Conservation (phyloP, 2,329 filamentous ascomycete genomes). For the Paecilomyces sp. region DNA sequence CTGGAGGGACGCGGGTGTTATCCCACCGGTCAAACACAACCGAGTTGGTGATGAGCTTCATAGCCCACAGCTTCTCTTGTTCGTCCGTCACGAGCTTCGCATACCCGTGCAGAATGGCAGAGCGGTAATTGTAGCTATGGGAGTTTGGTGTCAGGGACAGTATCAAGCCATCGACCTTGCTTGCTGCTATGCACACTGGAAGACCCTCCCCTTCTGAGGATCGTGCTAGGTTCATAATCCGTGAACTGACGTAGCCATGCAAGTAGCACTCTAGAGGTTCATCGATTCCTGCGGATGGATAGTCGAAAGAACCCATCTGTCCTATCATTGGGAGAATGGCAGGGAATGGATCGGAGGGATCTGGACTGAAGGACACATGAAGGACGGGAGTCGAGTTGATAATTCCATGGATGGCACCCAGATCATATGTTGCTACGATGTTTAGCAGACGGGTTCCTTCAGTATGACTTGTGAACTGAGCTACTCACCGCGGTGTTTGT, state of each 20-base stretch:
- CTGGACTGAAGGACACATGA: slow-evolving; percentile 69
- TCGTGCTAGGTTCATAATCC: slow-evolving; percentile 62
- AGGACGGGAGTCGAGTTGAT: slow-evolving; percentile 68
- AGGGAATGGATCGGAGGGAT: slow-evolving; percentile 60
- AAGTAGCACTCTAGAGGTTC: slow-evolving; percentile 71
- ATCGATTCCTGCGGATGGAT: slow-evolving; percentile 52
- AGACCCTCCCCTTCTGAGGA: slow-evolving; percentile 45
- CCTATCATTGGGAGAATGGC: slow-evolving; percentile 79
- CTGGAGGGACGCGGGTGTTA: slow-evolving; percentile 63
- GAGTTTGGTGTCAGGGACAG: slow-evolving; percentile 71
- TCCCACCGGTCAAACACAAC: slow-evolving; percentile 65
- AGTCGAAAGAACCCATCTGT: slow-evolving; percentile 65
- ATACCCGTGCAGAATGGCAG: slow-evolving; percentile 68
- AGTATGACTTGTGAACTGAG: not conserved
- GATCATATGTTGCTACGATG: slow-evolving; percentile 59
- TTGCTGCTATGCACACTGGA: slow-evolving; percentile 65
- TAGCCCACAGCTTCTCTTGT: slow-evolving; percentile 69
- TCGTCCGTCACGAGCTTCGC: slow-evolving; percentile 59
- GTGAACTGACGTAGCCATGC: slow-evolving; percentile 75
- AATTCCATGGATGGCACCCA: slow-evolving; percentile 65
- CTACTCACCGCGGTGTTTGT: slow-evolving; percentile 53
- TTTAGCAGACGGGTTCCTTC: slow-evolving; percentile 6
- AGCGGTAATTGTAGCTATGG: slow-evolving; percentile 84
- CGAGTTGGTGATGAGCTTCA: slow-evolving; percentile 69
- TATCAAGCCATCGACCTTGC: slow-evolving; percentile 71